These are phyloP conservation scores for Chytriomyces sp. DNA, from an alignment of 192 early-diverging fungal genomes.

Conservation along the genomic window DNA sequence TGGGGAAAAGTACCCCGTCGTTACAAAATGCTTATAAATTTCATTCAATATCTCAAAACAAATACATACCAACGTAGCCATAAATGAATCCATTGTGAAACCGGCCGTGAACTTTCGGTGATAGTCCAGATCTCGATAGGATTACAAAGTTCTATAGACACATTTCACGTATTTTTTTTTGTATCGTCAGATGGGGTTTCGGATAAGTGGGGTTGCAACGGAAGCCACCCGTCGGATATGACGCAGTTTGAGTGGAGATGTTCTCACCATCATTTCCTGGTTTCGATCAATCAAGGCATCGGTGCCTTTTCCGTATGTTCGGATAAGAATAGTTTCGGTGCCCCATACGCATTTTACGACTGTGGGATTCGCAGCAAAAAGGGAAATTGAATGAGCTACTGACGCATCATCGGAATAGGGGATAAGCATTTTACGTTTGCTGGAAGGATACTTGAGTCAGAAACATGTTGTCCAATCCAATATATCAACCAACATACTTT, in stretches of 20 bases:
- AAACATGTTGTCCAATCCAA: neutral
- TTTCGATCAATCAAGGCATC: slow-evolving; percentile 88
- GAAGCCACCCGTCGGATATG: neutral
- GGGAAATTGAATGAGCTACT: neutral
- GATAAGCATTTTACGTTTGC: slow-evolving; percentile 29
- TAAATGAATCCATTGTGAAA: slow-evolving; percentile 92
- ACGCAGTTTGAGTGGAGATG: neutral
- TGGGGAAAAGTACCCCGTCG: slow-evolving; percentile 37
- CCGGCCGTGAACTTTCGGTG: slow-evolving; percentile 76
- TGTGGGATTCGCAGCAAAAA: neutral
- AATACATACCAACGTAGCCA: slow-evolving; percentile 60
- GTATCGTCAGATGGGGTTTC: no score
- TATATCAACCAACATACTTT: slow-evolving; percentile 38
- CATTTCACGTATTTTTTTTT: neutral
- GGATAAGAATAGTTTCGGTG: slow-evolving; percentile 69
- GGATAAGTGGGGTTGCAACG: no score
- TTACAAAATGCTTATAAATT: neutral
- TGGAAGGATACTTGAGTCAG: neutral
- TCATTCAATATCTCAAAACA: neutral
- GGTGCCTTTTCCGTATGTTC: slow-evolving; percentile 87
- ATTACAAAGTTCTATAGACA: slow-evolving; percentile 74
- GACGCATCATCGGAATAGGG: neutral
- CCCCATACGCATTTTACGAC: slow-evolving; percentile 30
- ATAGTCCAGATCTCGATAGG: slow-evolving; percentile 70
- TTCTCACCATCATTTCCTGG: slow-evolving; percentile 80